Evolutionary conservation across 768 basidiomycete genomes (phyloP).

Genomic region (Myochromella boudieri): DNA sequence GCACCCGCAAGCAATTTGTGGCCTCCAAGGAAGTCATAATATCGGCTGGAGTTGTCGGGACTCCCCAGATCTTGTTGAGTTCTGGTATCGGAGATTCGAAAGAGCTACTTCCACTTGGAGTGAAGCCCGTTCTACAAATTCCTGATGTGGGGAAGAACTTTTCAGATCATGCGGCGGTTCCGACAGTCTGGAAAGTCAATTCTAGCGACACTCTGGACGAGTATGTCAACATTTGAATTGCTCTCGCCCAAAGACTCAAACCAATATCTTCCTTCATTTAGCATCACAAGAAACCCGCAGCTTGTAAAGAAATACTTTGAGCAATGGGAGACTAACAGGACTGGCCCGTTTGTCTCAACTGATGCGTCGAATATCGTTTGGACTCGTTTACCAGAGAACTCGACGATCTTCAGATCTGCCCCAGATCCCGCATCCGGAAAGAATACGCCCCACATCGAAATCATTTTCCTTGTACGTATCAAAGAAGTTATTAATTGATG

Average conservation of each 20-base stretch:
- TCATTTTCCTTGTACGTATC: not conserved
- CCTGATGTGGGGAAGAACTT: conserved; percentile 29
- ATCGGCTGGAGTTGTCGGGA: conserved; percentile 32
- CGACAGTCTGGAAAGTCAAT: conserved; percentile 25
- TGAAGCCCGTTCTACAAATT: conserved; percentile 20
- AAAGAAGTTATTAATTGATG: not conserved
- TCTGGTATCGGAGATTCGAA: conserved; percentile 32
- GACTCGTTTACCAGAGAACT: conserved; percentile 18
- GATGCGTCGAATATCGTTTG: conserved; percentile 20
- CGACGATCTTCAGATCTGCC: conserved; percentile 12
- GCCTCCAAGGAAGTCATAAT: conserved; percentile 57
- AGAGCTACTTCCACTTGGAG: conserved; percentile 19
- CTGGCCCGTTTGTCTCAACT: conserved; percentile 20
- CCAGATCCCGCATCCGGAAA: conserved; percentile 27
- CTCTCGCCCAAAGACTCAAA: too few relatives aligned
- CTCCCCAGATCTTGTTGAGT: conserved; percentile 29
- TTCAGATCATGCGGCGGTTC: conserved; percentile 23
- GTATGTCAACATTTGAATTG: not conserved
- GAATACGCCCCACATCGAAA: conserved; percentile 17
- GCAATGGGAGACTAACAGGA: conserved; percentile 18
- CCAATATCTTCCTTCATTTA: not conserved
- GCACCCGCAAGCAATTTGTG: conserved; percentile 6
- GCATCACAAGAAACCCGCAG: conserved; percentile 2
- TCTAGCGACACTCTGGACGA: conserved; percentile 22
- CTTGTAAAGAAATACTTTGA: conserved; percentile 13